Conservation (phyloP, 345 rosid species). For the Brassica nigra region DNA sequence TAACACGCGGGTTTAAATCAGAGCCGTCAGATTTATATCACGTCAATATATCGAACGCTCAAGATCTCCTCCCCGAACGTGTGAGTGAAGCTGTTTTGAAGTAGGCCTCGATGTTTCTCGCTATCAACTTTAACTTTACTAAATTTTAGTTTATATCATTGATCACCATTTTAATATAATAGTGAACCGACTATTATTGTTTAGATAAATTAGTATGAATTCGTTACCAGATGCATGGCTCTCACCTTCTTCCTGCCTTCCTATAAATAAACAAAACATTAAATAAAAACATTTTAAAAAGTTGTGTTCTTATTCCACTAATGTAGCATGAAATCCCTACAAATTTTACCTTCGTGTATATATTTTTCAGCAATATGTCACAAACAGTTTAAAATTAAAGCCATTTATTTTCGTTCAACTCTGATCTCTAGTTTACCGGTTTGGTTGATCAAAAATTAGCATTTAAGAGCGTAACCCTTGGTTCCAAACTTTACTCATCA, state of each 20-base stretch:
- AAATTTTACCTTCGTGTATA: neutral
- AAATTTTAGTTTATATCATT: neutral
- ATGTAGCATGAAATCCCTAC: neutral
- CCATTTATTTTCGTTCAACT: neutral
- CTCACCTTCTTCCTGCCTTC: constrained; percentile 7
- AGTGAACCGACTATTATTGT: constrained; percentile 14
- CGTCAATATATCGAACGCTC: neutral
- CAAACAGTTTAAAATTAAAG: neutral
- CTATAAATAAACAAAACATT: neutral
- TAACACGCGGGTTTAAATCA: neutral
- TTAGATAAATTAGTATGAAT: constrained; percentile 2
- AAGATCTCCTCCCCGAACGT: neutral
- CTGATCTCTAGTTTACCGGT: neutral
- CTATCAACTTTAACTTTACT: neutral
- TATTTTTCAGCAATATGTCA: neutral
- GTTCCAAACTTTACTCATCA: neutral
- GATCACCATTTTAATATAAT: neutral
- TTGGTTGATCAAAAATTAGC: neutral
- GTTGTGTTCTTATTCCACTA: neutral
- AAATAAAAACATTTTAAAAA: neutral
- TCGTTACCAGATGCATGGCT: neutral
- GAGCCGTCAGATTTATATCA: neutral
- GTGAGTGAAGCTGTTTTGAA: constrained; percentile 2
- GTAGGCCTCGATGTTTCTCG: constrained; percentile 2
- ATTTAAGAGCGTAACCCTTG: neutral